Evolutionary conservation across 2,329 filamentous ascomycete genomes (phyloP), one percentile per base, ranked within the genome.

Genomic region (Penicillium hesseltinei): DNA sequence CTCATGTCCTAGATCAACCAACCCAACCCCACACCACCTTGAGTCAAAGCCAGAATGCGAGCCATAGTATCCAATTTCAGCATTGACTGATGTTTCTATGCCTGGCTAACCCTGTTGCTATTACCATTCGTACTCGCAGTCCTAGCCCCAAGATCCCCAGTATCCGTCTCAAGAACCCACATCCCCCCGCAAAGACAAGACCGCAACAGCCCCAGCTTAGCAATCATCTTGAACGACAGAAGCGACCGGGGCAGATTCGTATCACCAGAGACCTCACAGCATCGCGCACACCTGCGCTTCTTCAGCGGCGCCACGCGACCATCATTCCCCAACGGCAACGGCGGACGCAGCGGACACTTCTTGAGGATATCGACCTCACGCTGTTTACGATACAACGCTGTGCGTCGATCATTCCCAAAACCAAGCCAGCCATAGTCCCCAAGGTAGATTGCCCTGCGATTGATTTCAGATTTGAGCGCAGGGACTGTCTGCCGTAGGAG

Each of bases 401-500:
- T 83, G 19, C 77, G 76, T 15, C 74, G 73, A 58, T 87, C 84
- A 52, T 87, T 82, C 10, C 82, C 81, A 15, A 91, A 78, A 5
- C 88, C 88, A 11, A 94, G 78, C 70, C 90, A 83, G 48, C 80
- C 80, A 54, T 87, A 90, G 69, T 94, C 85, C 48, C 84, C 84
- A 73, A 91, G 89, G 75, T 89, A 90, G 48, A 96, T 79, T 59
- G 82, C 82, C 10, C 87, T 83, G 29, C 85, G 81, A 62, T 94
- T 85, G 11, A 87, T 81, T 54, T 82, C 79, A 5, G 78, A 77
- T 40, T 83, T 80, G 53, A 92, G 81, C 21, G 80, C 78, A 0
- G 78, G 78, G 29, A 91, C 74, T 0, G 75, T 77, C 21, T 76
- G 77, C 0, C 74, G 77, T 0, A 86, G 69, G 3, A 86, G 71